Base-by-base conservation (phyloP, 2,329 filamentous ascomycete genomes). In the Cephalotrichum gorgonifer region DNA sequence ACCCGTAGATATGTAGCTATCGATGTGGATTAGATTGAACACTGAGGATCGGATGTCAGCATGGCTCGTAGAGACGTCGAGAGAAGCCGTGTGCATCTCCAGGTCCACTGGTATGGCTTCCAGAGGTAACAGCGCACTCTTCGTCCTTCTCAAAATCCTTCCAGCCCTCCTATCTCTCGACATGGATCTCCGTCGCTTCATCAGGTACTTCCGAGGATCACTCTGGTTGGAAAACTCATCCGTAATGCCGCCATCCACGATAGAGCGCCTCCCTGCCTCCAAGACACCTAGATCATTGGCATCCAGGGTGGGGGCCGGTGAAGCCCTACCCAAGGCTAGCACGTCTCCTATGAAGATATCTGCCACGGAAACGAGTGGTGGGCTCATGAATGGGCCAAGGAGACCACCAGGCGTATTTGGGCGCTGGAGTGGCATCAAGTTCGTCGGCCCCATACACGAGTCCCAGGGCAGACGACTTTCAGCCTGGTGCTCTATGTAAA, bases 121-220 rank as follows among this genome's bases (percentile, higher is more conserved):
- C 25, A 49, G 38, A 5, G 47, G 47, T 4, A 49, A 15, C 4
- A 49, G 27, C 14, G 42, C 17, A 27, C 47, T 48, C 26, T 30
- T 42, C 25, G 43, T 17, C 35, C 46, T 30, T 6, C 46, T 48
- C 25, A 48, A 17, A 12, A 17, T 17, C 20, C 22, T 31, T 31
- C 26, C 46, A 27, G 43, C 31, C 31, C 43, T 30, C 42, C 38
- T 41, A 22, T 55, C 44, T 8, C 41, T 47, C 15, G 46, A 51
- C 11, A 53, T 51, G 17, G 53, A 56, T 3, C 52, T 51, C 41
- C 57, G 54, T 35, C 54, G 55, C 39, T 44, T 51, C 26, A 58
- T 56, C 38, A 58, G 28, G n/a, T 53, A 55, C 15, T 6, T 43
- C 17, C 54, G 47, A 15, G 52, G 30, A 26, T 54, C 50, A 39